Evolutionary conservation across 2,329 filamentous ascomycete genomes (phyloP), one percentile per base, ranked within the genome.

Genomic region (Cadophora luteo-olivacea): DNA sequence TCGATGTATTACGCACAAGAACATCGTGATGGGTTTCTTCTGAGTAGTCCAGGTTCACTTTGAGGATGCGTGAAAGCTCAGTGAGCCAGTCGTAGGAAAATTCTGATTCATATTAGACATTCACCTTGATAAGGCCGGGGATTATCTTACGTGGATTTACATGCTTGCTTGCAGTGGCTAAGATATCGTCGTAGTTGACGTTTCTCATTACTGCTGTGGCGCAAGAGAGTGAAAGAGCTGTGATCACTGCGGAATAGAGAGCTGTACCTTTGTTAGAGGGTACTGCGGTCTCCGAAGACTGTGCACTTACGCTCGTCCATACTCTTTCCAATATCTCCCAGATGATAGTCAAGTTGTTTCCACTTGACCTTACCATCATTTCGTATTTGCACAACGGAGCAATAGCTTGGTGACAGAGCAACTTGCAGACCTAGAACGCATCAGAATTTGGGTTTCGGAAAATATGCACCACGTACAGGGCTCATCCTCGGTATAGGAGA

Each of bases 1-100:
- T 85, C 45, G 89, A 84, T 3, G 85, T 83, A 75, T 96, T 94
- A 69, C 90, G 85, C 71, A 96, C 86, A 41, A 97, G 82, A 68
- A 89, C 85, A 77, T 95, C 90, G 73, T 91, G 87, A 55, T 88
- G 86, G 1, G 87, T 82, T 69, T 97, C 92, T 61, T 92, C 87
- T 0, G 93, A 91, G 76, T 94, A 97, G 80, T 98, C 95, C 60
- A 94, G 87, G 61, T 90, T 88, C 36, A 92, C 84, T 70, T 90
- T 91, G 63, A 94, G 82, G 67, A 92, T 87, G 51, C 87, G 85
- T 64, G 92, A 89, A 14, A 94, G 82, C 72, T 92, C 89, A 51
- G 83, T 84, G 64, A 92, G 82, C 83, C 90, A 89, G 68, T 89
- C 84, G 52, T 84, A 83, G 64, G 88, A 82, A 72, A 91, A 88